Evolutionary conservation across 805 yeast genomes (phyloP).

Genomic region (Kurtzmaniella fragi): DNA sequence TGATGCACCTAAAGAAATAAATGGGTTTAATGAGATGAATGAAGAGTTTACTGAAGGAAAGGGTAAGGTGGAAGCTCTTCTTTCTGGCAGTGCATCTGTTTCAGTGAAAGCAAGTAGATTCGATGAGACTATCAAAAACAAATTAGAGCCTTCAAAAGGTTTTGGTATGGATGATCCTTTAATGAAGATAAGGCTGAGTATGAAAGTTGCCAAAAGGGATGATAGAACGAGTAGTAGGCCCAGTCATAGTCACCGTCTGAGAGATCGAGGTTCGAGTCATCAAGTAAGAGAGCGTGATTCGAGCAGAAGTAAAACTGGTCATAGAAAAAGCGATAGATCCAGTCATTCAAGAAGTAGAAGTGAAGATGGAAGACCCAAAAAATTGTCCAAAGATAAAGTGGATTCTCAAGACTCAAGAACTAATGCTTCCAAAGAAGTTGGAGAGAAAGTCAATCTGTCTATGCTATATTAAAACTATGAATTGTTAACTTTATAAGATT

Average conservation of each 20-base stretch:
- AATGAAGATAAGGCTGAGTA: slow-evolving; percentile 24
- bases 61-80: slow-evolving; percentile 43
- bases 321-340: background rate
- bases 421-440: background rate
- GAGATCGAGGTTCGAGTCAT: background rate
- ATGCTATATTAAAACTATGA: too few relatives aligned
- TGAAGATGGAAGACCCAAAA: too few relatives aligned
- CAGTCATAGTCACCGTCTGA: slow-evolving; percentile 6
- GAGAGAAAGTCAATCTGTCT: background rate
- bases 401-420: too few relatives aligned
- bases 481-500: slow-evolving; percentile 6
- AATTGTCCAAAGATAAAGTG: too few relatives aligned
- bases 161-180: slow-evolving; percentile 44
- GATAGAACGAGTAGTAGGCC: slow-evolving; percentile 7
- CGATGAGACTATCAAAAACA: slow-evolving; percentile 15
- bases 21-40: slow-evolving; percentile 31
- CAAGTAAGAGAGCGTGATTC: background rate
- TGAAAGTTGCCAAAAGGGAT: too few relatives aligned
- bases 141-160: background rate
- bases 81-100: slow-evolving; percentile 48
- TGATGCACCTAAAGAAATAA: slow-evolving; percentile 38
- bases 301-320: background rate
- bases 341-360: too few relatives aligned
- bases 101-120: slow-evolving; percentile 24
- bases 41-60: slow-evolving; percentile 29